Percentiles rank a stretch among this genome's conserved stretches.
These are phyloP conservation scores for Dipteronia sinensis DNA, from an alignment of 345 rosid species.

Conservation along the genomic window DNA sequence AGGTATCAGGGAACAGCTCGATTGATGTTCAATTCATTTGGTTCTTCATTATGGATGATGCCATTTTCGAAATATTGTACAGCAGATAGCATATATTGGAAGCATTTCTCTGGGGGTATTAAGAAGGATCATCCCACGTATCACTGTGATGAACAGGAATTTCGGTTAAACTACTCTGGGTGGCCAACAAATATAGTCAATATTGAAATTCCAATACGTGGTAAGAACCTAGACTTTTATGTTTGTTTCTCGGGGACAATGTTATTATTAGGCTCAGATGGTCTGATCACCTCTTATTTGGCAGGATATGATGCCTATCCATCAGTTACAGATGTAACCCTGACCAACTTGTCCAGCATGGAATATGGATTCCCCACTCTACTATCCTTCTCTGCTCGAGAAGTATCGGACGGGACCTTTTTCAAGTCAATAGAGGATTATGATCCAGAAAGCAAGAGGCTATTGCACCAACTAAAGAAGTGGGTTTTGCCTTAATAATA, in stretches of 20 bases:
- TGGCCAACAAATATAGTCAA: slow-evolving; percentile 94
- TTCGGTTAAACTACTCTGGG: slow-evolving; percentile 81
- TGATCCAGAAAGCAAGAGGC: slow-evolving; percentile 93
- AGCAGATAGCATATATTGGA: slow-evolving; percentile 67
- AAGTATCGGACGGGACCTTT: slow-evolving; percentile 91
- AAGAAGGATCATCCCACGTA: slow-evolving; percentile 58
- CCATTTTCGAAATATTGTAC: slow-evolving; percentile 90
- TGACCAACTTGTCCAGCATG: slow-evolving; percentile 68
- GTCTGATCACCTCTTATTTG: slow-evolving; percentile 27
- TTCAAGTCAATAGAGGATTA: slow-evolving; percentile 94
- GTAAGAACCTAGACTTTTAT: slow-evolving; percentile 41
- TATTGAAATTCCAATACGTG: slow-evolving; percentile 78
- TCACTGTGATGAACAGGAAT: slow-evolving; percentile 82
- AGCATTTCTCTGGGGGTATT: slow-evolving; percentile 63
- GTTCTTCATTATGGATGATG: slow-evolving; percentile 88
- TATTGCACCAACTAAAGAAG: slow-evolving; percentile 77
- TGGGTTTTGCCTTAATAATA: slow-evolving; percentile 31
- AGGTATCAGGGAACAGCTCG: slow-evolving; percentile 97
- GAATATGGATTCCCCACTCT: slow-evolving; percentile 93
- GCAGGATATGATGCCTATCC: slow-evolving; percentile 72
- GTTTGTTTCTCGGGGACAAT: slow-evolving; percentile 11
- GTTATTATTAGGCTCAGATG: slow-evolving; percentile 20
- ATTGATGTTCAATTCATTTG: slow-evolving; percentile 83
- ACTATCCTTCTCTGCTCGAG: slow-evolving; percentile 94
- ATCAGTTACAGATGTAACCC: slow-evolving; percentile 56